These are phyloP conservation scores for Sporothrix brunneoviolacea DNA, from an alignment of 2,329 filamentous ascomycete genomes.

Conservation along the genomic window DNA sequence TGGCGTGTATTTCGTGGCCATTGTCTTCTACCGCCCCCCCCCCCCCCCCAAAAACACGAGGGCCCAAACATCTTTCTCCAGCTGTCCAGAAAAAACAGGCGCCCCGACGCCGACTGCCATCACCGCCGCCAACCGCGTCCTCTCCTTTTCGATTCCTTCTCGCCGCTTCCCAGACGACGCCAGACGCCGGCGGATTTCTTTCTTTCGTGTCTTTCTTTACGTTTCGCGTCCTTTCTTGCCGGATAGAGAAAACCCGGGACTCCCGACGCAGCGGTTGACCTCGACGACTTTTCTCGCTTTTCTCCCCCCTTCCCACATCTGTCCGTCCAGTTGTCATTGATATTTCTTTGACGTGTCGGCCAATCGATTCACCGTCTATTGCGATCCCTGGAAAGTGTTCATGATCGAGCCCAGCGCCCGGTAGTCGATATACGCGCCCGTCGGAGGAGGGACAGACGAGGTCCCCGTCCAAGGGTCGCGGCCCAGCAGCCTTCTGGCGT, in stretches of 20 bases:
- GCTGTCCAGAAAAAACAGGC: neutral
- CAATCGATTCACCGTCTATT: too few relatives aligned
- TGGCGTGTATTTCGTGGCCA: conserved; percentile 12
- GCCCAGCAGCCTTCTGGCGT: neutral
- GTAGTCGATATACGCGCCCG: neutral
- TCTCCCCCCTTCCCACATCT: neutral
- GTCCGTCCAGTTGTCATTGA: too few relatives aligned
- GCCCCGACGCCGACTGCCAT: conserved; percentile 7
- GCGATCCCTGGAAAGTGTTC: neutral
- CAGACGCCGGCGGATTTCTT: conserved; percentile 3
- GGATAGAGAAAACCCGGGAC: neutral
- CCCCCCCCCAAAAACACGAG: conserved; percentile 9
- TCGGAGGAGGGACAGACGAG: conserved; percentile 9
- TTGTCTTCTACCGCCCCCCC: conserved; percentile 2
- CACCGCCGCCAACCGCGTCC: conserved; percentile 4
- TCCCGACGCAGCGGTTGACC: too few relatives aligned
- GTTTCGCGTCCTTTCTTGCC: conserved; percentile 4
- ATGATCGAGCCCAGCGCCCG: neutral
- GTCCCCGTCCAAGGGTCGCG: conserved; percentile 5
- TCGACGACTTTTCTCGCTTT: neutral
- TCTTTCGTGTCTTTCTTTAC: conserved; percentile 5
- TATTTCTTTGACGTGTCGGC: too few relatives aligned
- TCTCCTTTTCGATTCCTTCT: conserved; percentile 7
- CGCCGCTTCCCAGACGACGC: neutral
- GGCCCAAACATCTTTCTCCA: neutral